phyloP scores from a whole-genome alignment of 2,329 filamentous ascomycete genomes.

The Aureobasidium sp. region DNA sequence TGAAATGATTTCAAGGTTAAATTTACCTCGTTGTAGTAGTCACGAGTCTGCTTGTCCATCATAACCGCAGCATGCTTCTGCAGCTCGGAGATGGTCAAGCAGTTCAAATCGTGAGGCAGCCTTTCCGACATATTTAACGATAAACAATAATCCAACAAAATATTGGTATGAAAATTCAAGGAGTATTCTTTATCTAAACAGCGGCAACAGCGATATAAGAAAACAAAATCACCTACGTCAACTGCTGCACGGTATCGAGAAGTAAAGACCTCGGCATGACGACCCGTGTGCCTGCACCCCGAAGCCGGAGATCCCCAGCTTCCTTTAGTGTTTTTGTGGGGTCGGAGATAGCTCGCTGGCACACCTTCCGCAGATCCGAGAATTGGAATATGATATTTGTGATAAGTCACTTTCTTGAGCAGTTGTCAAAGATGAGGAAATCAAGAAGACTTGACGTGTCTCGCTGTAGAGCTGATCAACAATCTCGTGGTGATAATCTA shows the following conservation, averaged over 20 bases:
- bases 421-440: not conserved
- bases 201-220: not conserved
- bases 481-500: not conserved
- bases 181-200: not conserved
- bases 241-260: not conserved
- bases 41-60: constrained; percentile 35
- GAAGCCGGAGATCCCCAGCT: not conserved
- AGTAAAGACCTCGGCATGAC: constrained; percentile 6
- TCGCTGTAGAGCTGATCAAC: too few relatives aligned
- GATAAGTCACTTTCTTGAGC: not conserved
- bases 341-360: not conserved
- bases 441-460: not conserved
- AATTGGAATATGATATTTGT: not conserved
- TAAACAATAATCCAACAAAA: not conserved
- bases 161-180: not conserved
- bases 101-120: constrained; percentile 32
- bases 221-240: constrained; percentile 12
- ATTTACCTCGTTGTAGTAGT: constrained; percentile 32
- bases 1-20: too few relatives aligned
- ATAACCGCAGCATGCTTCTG: constrained; percentile 31
- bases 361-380: constrained; percentile 1
- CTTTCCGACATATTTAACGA: not conserved
- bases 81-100: constrained; percentile 38
- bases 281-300: not conserved
- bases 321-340: not conserved